Conservation (phyloP, 345 rosid species). For the Sisymbrium altissimum region DNA sequence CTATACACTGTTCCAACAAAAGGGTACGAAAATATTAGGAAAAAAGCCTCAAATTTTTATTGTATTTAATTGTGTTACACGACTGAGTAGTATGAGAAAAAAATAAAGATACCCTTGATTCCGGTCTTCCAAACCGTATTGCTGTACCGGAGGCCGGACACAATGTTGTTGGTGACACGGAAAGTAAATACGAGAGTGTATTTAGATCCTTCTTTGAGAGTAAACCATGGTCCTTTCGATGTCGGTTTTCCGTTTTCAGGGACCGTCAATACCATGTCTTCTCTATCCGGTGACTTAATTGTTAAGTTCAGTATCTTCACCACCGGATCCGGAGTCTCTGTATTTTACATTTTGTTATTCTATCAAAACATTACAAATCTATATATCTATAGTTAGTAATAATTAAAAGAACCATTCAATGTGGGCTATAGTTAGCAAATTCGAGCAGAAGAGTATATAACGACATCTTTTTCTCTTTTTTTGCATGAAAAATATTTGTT, state of each 20-base stretch:
- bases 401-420: neutral
- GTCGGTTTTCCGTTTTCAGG: constrained; percentile 57
- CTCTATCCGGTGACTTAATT: constrained; percentile 62
- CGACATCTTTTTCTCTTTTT: neutral
- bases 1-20: constrained; percentile 57
- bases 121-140: constrained; percentile 85
- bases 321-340: constrained; percentile 80
- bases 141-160: constrained; percentile 74
- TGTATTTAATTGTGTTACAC: neutral
- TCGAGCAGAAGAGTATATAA: neutral
- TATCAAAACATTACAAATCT: neutral
- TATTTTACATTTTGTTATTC: constrained; percentile 22
- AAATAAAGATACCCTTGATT: constrained; percentile 47
- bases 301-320: constrained; percentile 70
- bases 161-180: constrained; percentile 82
- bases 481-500: neutral
- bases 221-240: constrained; percentile 75
- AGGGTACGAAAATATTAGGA: neutral
- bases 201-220: constrained; percentile 79
- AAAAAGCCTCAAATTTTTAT: neutral
- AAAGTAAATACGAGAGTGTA: constrained; percentile 66
- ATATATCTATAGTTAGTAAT: neutral
- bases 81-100: neutral
- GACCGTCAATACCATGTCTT: constrained; percentile 64
- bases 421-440: neutral